These are phyloP conservation scores for Typha latifolia DNA, from an alignment of 176 grass and related monocot species.

Conservation along the genomic window DNA sequence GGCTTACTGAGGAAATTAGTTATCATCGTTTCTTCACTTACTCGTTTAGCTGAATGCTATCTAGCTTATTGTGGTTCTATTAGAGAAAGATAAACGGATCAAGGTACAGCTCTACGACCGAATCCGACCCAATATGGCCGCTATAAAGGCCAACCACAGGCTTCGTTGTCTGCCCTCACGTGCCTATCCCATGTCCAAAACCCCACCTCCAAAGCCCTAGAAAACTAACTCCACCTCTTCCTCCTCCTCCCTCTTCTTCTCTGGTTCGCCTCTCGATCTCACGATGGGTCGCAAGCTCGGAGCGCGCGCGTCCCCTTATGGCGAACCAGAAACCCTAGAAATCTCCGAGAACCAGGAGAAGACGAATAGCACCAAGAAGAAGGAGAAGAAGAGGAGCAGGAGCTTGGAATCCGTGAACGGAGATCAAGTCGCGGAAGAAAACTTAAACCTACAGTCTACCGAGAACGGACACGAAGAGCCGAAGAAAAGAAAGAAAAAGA, in stretches of 20 bases:
- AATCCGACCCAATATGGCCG: too few relatives aligned
- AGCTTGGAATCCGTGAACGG: neutral
- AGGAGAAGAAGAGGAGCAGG: slow-evolving; percentile 3
- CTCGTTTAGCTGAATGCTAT: too few relatives aligned
- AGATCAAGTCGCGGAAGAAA: neutral
- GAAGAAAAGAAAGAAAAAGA: slow-evolving; percentile 40
- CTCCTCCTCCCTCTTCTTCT: neutral
- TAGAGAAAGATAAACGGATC: too few relatives aligned
- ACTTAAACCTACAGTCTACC: neutral
- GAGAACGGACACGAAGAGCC: neutral
- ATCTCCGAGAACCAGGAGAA: neutral
- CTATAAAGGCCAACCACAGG: too few relatives aligned
- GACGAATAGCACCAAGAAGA: slow-evolving; percentile 1
- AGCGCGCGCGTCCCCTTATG: too few relatives aligned
- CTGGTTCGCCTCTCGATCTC: neutral
- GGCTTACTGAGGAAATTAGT: too few relatives aligned
- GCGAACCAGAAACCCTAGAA: neutral
- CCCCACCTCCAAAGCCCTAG: neutral
- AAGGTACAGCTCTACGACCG: too few relatives aligned
- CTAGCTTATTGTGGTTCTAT: too few relatives aligned
- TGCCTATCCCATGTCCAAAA: neutral
- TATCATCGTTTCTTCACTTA: too few relatives aligned
- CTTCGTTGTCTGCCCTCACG: neutral
- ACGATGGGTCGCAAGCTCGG: slow-evolving; percentile 4
- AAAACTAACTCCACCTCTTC: neutral